A percentile compares a stretch with the other conserved stretches of the same genome.
These are phyloP conservation scores for Rhodotorula taiwanensis DNA, from an alignment of 768 basidiomycete genomes.

Conservation along the genomic window DNA sequence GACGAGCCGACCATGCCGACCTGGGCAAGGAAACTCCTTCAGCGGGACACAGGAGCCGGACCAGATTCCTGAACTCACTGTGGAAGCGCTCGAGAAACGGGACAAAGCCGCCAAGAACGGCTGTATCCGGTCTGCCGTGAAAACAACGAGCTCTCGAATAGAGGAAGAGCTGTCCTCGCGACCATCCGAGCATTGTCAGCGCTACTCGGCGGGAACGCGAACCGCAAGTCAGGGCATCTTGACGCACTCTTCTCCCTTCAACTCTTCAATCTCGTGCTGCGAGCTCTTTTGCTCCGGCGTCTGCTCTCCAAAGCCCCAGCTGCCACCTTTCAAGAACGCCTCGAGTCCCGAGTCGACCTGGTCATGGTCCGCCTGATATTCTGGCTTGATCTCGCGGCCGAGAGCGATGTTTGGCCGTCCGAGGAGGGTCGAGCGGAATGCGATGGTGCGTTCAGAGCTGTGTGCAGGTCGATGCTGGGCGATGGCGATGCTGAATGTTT, in stretches of 20 bases:
- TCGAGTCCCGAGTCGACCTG: conserved; percentile 17
- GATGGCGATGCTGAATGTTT: conserved; percentile 14
- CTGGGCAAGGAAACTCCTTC: not conserved
- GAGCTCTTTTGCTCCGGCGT: not conserved
- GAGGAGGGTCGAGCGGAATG: conserved; percentile 16
- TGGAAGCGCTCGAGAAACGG: conserved; percentile 3
- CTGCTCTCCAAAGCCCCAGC: conserved; percentile 28
- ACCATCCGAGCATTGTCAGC: too few relatives aligned
- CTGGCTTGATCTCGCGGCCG: conserved; percentile 25
- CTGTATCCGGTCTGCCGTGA: conserved; percentile 28
- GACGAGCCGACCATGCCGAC: conserved; percentile 26
- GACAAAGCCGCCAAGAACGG: conserved; percentile 25
- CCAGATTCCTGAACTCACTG: not conserved
- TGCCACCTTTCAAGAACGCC: conserved; percentile 27
- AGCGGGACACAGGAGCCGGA: not conserved
- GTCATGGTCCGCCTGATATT: not conserved
- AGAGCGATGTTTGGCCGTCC: conserved; percentile 26
- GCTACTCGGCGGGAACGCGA: too few relatives aligned
- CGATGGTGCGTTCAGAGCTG: not conserved
- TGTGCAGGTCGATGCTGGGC: not conserved
- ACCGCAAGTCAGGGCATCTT: too few relatives aligned
- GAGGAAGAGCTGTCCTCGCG: not conserved
- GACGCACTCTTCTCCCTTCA: conserved; percentile 16
- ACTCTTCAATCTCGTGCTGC: conserved; percentile 3
- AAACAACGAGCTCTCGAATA: conserved; percentile 24